A percentile compares a stretch with the other conserved stretches of the same genome.
These are phyloP conservation scores for Stromatinia cepivora DNA, from an alignment of 2,329 filamentous ascomycete species.

Conservation along the genomic window DNA sequence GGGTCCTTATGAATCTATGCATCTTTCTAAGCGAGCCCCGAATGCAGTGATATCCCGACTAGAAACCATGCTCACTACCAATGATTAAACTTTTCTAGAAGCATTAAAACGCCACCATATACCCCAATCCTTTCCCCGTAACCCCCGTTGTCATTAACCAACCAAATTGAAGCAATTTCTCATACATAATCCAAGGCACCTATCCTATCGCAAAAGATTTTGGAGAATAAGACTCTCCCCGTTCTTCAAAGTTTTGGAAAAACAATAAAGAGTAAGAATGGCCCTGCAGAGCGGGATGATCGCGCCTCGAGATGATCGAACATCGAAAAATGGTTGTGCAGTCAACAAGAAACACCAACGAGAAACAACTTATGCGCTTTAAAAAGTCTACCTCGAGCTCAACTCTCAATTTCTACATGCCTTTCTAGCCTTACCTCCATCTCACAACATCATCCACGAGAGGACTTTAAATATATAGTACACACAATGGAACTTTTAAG, in stretches of 20 bases:
- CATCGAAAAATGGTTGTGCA: not conserved
- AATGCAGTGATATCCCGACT: not conserved
- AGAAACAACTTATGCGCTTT: not conserved
- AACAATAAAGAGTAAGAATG: not conserved
- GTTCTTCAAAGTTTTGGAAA: not conserved
- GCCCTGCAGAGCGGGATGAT: not conserved
- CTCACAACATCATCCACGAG: not conserved
- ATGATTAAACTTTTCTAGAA: not conserved
- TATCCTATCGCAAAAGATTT: not conserved
- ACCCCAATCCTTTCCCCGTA: not conserved
- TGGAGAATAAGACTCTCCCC: not conserved
- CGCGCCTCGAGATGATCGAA: not conserved
- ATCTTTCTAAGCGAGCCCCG: constrained; percentile 8
- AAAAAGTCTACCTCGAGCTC: not conserved
- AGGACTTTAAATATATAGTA: not conserved
- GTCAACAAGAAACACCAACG: not conserved
- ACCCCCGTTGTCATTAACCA: not conserved
- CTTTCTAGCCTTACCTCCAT: not conserved
- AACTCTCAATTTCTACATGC: not conserved
- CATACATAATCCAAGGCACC: not conserved
- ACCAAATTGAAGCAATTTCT: too few species aligned
- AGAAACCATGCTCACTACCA: not conserved
- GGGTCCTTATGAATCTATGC: not conserved
- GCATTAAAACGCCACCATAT: constrained; percentile 1
- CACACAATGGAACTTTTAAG: too few species aligned